Evolutionary conservation across 2,329 filamentous ascomycete species (phyloP), one percentile per base, ranked within the genome.

Genomic region (Parastagonospora avenae): DNA sequence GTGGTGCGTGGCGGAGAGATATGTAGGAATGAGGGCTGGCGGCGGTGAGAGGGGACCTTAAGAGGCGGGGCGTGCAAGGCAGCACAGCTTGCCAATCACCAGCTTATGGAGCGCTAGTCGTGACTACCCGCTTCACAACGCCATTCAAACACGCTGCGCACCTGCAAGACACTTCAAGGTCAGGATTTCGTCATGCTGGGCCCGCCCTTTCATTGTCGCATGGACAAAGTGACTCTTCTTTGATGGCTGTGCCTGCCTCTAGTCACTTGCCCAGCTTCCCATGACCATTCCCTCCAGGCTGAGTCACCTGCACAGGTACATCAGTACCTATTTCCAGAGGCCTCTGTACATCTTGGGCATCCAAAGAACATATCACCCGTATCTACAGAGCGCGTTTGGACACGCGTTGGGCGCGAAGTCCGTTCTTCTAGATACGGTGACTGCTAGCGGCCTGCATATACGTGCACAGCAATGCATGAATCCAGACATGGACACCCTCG

Each of bases 41-140:
- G 57, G 67, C 66, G 70, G 63, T 72, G 71, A 70, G 68, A 48
- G 60, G 64, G 60, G 54, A 56, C 48, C 62, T 62, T 15, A 66
- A 60, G 59, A 63, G 39, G 46, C 46, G 46, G 46, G 45, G 46
- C 31, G 31, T 36, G 44, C 44, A 48, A 71, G 63, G 64, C 64
- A 67, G 57, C 63, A 61, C 42, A 52, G 52, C 53, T 47, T 32
- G 15, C 40, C 39, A 33, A 19, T 31, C 40, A 42, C 10, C 30
- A 24, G 30, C 29, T 32, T 32, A 32, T 31, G 27, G 15, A 42
- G 15, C 8, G 30, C 39, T 14, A 16, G 30, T 24, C 19, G 19
- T 33, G n/a, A 33, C 10, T 33, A 33, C 42, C 38, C 39, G 50
- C 48, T 55, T 57, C 33, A 53, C 43, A 42, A 42, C 27, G 12